phyloP scores from a whole-genome alignment of 2,329 filamentous ascomycete species.

The Diplodia intermedia region DNA sequence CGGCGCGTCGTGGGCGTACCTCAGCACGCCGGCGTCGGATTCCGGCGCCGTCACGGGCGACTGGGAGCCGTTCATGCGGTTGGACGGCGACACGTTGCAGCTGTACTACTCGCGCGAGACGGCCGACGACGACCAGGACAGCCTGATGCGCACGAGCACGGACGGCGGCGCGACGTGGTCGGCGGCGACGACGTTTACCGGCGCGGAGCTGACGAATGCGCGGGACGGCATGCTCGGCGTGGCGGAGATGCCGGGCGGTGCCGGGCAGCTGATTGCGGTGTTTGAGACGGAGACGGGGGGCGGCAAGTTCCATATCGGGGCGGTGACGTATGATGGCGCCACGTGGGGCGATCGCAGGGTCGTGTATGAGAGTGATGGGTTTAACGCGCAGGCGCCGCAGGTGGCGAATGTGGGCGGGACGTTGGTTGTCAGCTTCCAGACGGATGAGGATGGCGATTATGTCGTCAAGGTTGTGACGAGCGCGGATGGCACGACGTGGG shows the following conservation, averaged over 20 bases:
- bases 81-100: constrained; percentile 50
- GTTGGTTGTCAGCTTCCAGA: constrained; percentile 55
- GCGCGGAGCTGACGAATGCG: constrained; percentile 41
- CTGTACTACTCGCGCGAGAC: constrained; percentile 56
- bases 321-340: constrained; percentile 53
- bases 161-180: constrained; percentile 53
- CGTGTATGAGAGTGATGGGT: constrained; percentile 44
- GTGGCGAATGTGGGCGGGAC: constrained; percentile 53
- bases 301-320: constrained; percentile 47
- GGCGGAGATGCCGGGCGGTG: constrained; percentile 42
- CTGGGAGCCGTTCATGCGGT: constrained; percentile 57
- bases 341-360: constrained; percentile 49
- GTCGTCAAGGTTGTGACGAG: constrained; percentile 41
- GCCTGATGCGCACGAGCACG: constrained; percentile 48
- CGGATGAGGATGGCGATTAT: constrained; percentile 51
- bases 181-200: constrained; percentile 45
- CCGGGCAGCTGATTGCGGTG: constrained; percentile 47
- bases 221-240: constrained; percentile 58
- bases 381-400: constrained; percentile 52
- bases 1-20: constrained; percentile 50
- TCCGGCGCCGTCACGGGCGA: constrained; percentile 45
- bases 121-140: constrained; percentile 51
- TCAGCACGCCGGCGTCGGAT: constrained; percentile 39
- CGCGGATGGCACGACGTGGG: constrained; percentile 42
- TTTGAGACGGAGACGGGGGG: constrained; percentile 50